Percentiles rank a stretch among this genome's conserved stretches.
Conservation (phyloP, 2,329 filamentous ascomycete genomes). For the Trichoderma sp. region DNA sequence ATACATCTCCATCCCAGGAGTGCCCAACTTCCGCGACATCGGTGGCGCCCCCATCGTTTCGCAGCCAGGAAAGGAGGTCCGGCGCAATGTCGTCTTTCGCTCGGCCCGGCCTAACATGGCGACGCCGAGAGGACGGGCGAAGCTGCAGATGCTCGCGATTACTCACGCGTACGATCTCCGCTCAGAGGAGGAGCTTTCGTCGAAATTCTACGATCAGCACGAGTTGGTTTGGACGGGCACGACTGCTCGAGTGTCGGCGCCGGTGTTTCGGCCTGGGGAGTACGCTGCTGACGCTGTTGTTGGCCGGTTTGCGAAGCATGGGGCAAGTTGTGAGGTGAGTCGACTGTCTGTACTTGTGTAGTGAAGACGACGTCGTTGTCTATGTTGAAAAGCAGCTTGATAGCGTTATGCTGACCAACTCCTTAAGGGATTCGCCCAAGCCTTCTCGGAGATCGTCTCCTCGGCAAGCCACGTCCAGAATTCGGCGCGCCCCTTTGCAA, state of each 20-base stretch:
- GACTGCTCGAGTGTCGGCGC: neutral
- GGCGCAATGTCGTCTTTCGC: conserved; percentile 1
- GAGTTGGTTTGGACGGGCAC: neutral
- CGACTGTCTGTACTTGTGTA: neutral
- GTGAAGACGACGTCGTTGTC: neutral
- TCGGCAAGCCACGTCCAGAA: neutral
- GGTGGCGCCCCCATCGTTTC: neutral
- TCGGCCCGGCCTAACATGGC: neutral
- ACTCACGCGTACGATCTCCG: neutral
- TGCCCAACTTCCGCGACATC: conserved; percentile 6
- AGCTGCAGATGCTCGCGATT: neutral
- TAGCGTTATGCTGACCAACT: neutral
- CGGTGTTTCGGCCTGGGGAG: neutral
- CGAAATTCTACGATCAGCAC: neutral
- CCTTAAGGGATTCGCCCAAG: neutral
- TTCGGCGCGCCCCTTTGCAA: neutral
- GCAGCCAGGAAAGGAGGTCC: neutral
- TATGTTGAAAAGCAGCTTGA: neutral
- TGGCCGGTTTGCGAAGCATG: neutral
- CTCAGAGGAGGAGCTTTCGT: neutral
- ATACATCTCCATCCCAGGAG: conserved; percentile 3
- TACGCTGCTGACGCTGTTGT: neutral
- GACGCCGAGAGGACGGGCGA: neutral
- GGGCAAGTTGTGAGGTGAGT: neutral
- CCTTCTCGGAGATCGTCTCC: neutral